A percentile compares a stretch with the other conserved stretches of the same genome.
Evolutionary conservation across 306 rosid genomes (phyloP).

Genomic region (Medicago lupulina): DNA sequence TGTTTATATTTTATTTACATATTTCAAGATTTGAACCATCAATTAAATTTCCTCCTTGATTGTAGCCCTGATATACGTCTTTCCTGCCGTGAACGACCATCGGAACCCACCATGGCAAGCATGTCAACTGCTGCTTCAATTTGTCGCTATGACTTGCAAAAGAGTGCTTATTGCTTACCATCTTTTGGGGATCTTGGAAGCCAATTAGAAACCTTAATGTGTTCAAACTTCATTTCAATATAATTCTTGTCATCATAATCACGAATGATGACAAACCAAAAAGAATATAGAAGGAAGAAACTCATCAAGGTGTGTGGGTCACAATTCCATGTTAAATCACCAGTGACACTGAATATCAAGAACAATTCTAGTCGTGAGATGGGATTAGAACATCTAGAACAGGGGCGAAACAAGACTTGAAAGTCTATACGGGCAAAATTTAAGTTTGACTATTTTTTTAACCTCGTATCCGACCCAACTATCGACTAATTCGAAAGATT

Average conservation of each 20-base stretch:
- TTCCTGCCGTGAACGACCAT: conserved; percentile 6
- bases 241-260: not conserved
- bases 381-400: too few species aligned
- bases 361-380: too few species aligned
- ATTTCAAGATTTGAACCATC: not conserved
- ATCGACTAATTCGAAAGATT: too few species aligned
- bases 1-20: not conserved
- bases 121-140: conserved; percentile 3
- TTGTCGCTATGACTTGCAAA: not conserved
- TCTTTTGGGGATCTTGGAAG: not conserved
- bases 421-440: too few species aligned
- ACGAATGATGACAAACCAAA: not conserved
- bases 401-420: too few species aligned
- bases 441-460: too few species aligned
- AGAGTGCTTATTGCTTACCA: not conserved
- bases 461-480: too few species aligned
- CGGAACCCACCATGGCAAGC: conserved; percentile 14
- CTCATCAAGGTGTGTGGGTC: not conserved
- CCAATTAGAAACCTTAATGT: conserved; percentile 1
- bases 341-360: too few species aligned
- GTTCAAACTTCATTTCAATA: conserved; percentile 18
- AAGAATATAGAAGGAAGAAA: not conserved
- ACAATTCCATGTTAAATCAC: not conserved
- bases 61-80: conserved; percentile 14
- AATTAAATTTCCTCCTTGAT: conserved; percentile 18